Base-by-base conservation (phyloP, 1,284 basidiomycete species). In the Golubevia pallescens region DNA sequence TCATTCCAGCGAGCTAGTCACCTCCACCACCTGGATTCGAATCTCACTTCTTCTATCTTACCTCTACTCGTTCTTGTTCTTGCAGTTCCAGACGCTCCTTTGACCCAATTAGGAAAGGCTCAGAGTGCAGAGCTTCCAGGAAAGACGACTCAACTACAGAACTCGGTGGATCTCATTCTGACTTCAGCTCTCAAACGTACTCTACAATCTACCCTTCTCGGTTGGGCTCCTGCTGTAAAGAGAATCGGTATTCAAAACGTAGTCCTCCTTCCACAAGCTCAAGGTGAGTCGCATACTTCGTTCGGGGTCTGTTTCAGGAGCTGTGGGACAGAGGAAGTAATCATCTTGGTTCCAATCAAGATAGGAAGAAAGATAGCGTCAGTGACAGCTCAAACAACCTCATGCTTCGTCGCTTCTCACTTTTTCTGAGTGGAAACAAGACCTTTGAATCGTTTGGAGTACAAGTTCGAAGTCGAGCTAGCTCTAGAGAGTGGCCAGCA, bases 91-190 rank as follows among this genome's bases (percentile, higher is more conserved):
- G 82, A 85, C 71, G 81, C 82, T 23, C 78, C 81, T 10, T 69
- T 85, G 57, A 85, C 82, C 5, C 69, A 70, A 1, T 74, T 84
- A 48, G 82, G 82, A n/a, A 74, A 79, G 65, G 65, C 73, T 57
- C 82, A 85, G 63, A 78, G 80, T 2, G 69, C 62, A 3, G 71
- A 73, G 1, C 61, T 85, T 21, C 71, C 77, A 0, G 57, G 65
- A 42, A 63, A 80, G 19, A 80, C 75, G 1, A 53, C 65, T 0
- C 69, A 74, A 8, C 57, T 81, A 56, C 76, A 82, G 60, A 57
- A 66, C 19, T 59, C 60, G 10, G 76, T 73, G 7, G 61, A 85
- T 24, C 68, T 82, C 58, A 71, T 85, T 23, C 68, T 82, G 55
- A 71, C 77, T 5, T 80, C 77, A 19, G 74, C 67, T 1, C 70